Conservation (phyloP, 495 filamentous ascomycete genomes). For the Aspergillus asperescens region DNA sequence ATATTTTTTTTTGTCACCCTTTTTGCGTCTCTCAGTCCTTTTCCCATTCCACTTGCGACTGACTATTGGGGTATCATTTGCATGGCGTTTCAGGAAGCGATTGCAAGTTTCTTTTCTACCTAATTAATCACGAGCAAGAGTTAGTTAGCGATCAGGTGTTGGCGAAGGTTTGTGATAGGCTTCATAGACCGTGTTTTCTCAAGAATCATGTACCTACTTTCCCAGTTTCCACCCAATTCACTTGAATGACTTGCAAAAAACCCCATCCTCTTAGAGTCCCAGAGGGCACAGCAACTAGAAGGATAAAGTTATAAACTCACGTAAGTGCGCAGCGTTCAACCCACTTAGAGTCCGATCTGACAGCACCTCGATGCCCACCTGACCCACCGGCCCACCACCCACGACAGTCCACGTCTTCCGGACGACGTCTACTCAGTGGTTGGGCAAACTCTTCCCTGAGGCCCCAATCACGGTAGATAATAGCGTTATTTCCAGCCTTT, state of each 20-base stretch:
- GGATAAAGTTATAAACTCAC: constrained; percentile 15
- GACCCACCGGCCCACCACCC: constrained; percentile 5
- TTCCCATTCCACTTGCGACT: neutral
- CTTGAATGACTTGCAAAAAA: neutral
- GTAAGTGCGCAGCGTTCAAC: constrained; percentile 7
- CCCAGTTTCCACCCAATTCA: neutral
- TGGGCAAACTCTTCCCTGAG: no score
- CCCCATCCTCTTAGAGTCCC: no score
- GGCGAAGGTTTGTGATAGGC: constrained; percentile 1
- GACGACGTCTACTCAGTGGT: neutral
- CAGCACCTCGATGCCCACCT: constrained; percentile 2
- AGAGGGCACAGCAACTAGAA: constrained; percentile 3
- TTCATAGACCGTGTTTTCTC: constrained; percentile 5
- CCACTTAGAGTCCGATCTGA: constrained; percentile 17
- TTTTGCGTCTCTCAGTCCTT: neutral
- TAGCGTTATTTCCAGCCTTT: no score
- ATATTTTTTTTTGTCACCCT: neutral
- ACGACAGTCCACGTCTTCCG: neutral
- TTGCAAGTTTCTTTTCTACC: neutral
- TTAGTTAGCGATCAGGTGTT: constrained; percentile 3
- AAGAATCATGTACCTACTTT: constrained; percentile 9
- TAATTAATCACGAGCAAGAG: constrained; percentile 4
- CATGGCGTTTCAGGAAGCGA: constrained; percentile 6
- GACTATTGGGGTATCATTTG: neutral
- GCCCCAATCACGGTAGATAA: neutral